phyloP scores from a whole-genome alignment of 116 monocot genomes.

The Papilionanthe hybrid region DNA sequence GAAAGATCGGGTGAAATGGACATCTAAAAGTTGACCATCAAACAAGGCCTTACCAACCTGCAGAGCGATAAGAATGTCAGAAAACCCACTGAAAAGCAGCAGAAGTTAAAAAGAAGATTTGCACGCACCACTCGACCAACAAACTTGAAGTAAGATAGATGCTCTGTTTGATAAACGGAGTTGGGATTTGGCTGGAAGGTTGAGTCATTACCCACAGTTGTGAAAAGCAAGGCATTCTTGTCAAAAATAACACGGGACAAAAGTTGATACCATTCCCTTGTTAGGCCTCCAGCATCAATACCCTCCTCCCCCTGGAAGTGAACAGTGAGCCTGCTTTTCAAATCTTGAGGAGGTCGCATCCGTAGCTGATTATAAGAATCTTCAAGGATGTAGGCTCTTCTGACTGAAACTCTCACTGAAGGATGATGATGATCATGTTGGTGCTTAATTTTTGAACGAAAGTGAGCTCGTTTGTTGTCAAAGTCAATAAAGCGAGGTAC shows the following conservation, averaged over 20 bases:
- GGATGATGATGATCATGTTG: conserved; percentile 99
- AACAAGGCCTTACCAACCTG: conserved; percentile 99
- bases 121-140: conserved; percentile 94
- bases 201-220: conserved; percentile 93
- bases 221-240: conserved; percentile 96
- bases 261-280: conserved; percentile 94
- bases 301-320: conserved; percentile 99
- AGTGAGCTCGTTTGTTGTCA: conserved; percentile 95
- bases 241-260: conserved; percentile 96
- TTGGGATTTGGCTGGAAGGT: conserved; percentile 99
- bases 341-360: conserved; percentile 83
- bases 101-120: not conserved
- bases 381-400: conserved; percentile 92
- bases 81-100: not conserved
- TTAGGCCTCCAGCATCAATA: conserved; percentile 99
- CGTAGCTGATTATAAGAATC: conserved; percentile 96
- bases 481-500: conserved; percentile 97
- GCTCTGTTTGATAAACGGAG: conserved; percentile 97
- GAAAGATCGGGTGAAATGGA: conserved; percentile 98
- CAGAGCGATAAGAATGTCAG: not conserved
- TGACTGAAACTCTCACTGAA: conserved; percentile 89
- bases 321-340: conserved; percentile 90
- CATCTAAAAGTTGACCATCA: conserved; percentile 97
- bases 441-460: conserved; percentile 94
- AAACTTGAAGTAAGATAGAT: conserved; percentile 99